Evolutionary conservation across 805 yeast species (phyloP).

Genomic region (Pichia manshurica): DNA sequence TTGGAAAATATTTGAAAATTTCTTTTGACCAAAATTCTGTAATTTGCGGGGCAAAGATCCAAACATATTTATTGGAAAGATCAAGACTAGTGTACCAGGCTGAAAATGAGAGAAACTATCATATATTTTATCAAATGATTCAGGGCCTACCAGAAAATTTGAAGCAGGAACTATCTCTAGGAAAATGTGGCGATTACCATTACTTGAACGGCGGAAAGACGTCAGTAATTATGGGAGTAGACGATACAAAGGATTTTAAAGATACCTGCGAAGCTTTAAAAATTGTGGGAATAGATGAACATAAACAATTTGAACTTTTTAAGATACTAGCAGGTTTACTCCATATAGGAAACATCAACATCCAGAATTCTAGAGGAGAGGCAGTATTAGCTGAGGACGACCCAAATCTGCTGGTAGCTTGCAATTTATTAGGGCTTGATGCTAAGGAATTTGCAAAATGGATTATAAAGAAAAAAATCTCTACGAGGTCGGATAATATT

Average conservation of each 20-base stretch:
- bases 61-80: conserved; percentile 89
- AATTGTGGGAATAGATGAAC: conserved; percentile 64
- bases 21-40: conserved; percentile 67
- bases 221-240: conserved; percentile 62
- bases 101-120: conserved; percentile 80
- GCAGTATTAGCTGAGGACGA: conserved; percentile 79
- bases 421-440: conserved; percentile 77
- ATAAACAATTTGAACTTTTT: conserved; percentile 62
- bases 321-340: conserved; percentile 78
- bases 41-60: conserved; percentile 89
- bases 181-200: conserved; percentile 59
- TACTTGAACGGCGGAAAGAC: conserved; percentile 86
- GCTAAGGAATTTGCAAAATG: conserved; percentile 73
- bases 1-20: conserved; percentile 92
- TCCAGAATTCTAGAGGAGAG: conserved; percentile 76
- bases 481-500: conserved; percentile 86
- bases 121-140: conserved; percentile 84
- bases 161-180: conserved; percentile 53
- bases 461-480: conserved; percentile 87
- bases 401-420: conserved; percentile 72
- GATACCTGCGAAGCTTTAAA: conserved; percentile 71
- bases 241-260: conserved; percentile 72
- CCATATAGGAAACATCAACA: conserved; percentile 87
- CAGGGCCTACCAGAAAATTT: conserved; percentile 63
- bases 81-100: conserved; percentile 94